A percentile compares a stretch with the other conserved stretches of the same genome.
phyloP scores from a whole-genome alignment of 106 monocot species.

The Vanilla planifolia region DNA sequence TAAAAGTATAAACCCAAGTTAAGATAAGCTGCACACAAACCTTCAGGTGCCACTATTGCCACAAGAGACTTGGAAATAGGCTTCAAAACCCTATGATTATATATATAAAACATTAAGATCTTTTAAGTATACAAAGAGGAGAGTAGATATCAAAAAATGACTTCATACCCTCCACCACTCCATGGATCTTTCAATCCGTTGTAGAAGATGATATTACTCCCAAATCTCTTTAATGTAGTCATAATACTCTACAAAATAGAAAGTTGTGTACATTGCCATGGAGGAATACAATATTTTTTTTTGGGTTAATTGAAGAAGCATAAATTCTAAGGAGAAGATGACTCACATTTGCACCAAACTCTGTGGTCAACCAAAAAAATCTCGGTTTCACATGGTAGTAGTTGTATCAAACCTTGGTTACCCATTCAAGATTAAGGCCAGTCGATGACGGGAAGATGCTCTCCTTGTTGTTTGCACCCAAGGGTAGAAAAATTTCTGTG shows the following conservation, averaged over 20 bases:
- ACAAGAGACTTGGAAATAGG: slow-evolving; percentile 17
- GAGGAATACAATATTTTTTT: neutral
- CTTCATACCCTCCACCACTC: slow-evolving; percentile 47
- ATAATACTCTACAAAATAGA: slow-evolving; percentile 17
- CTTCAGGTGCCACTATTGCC: slow-evolving; percentile 28
- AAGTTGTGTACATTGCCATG: neutral
- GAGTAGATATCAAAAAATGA: neutral
- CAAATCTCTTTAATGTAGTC: slow-evolving; percentile 26
- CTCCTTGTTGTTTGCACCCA: slow-evolving; percentile 16
- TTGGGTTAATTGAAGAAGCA: neutral
- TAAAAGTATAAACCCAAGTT: too few relatives aligned
- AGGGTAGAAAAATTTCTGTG: slow-evolving; percentile 29
- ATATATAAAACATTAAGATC: neutral
- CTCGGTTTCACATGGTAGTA: slow-evolving; percentile 11
- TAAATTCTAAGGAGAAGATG: neutral
- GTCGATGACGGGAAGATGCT: slow-evolving; percentile 32
- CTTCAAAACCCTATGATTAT: slow-evolving; percentile 19
- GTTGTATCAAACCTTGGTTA: neutral
- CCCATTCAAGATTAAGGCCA: neutral
- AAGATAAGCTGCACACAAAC: neutral
- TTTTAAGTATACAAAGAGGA: neutral
- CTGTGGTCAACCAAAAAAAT: slow-evolving; percentile 31
- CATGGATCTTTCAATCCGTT: slow-evolving; percentile 62
- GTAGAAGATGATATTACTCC: slow-evolving; percentile 50
- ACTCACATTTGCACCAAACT: slow-evolving; percentile 42